phyloP scores from a whole-genome alignment of 2,329 filamentous ascomycete genomes.

The Pseudonectria buxi region DNA sequence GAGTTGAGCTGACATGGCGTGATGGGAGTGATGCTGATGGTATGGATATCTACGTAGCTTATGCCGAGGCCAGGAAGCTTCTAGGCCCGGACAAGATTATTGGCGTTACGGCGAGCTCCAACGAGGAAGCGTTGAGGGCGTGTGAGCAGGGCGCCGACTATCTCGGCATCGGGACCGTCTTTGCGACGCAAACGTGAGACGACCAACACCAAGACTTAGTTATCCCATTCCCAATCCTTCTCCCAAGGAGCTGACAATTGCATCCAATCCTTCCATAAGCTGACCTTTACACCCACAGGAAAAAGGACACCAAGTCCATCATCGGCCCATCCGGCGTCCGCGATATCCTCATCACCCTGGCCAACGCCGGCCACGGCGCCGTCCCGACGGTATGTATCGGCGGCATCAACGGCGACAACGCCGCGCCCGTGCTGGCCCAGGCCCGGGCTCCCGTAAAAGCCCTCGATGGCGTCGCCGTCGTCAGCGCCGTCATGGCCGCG shows the following conservation, averaged over 20 bases:
- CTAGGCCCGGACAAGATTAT: conserved; percentile 76
- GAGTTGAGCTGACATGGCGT: conserved; percentile 18
- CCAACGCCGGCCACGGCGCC: conserved; percentile 33
- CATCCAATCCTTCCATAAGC: not conserved
- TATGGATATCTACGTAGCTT: conserved; percentile 18
- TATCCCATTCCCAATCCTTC: not conserved
- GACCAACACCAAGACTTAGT: conserved; percentile 2
- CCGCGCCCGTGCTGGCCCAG: conserved; percentile 68
- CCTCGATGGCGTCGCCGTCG: conserved; percentile 78
- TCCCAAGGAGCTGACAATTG: conserved; percentile 2
- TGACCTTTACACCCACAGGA: conserved; percentile 39
- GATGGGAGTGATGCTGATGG: not conserved
- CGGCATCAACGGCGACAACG: conserved; percentile 72
- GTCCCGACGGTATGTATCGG: conserved; percentile 77
- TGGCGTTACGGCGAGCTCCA: conserved; percentile 74
- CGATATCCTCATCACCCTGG: conserved; percentile 51
- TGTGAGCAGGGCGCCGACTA: conserved; percentile 78
- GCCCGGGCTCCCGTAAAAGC: conserved; percentile 47
- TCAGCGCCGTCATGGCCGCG: conserved; percentile 80
- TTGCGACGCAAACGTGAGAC: conserved; percentile 69
- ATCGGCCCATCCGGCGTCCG: conserved; percentile 50
- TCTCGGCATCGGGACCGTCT: conserved; percentile 84
- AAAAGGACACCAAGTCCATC: conserved; percentile 72
- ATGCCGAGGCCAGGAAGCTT: conserved; percentile 55
- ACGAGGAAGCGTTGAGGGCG: conserved; percentile 66